phyloP scores from a whole-genome alignment of 2,329 filamentous ascomycete genomes.

The Hypoxylon sp. region DNA sequence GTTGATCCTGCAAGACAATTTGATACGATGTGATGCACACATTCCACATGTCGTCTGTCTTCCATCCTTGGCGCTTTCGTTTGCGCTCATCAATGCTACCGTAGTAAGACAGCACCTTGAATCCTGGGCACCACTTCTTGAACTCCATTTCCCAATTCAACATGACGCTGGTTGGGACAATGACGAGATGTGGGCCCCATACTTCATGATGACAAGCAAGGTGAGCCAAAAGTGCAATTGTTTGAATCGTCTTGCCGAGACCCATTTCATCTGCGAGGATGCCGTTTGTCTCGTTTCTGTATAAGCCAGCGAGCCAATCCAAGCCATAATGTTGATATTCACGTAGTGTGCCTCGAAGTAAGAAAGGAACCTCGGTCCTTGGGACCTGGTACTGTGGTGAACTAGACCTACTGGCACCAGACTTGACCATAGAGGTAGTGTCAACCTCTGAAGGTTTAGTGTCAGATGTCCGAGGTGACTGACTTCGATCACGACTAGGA shows the following conservation, averaged over 20 bases:
- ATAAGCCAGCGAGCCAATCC: slow-evolving; percentile 95
- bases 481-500: slow-evolving; percentile 62
- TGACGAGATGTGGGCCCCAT: slow-evolving; percentile 96
- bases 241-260: slow-evolving; percentile 97
- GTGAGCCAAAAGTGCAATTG: slow-evolving; percentile 93
- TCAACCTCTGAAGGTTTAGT: slow-evolving; percentile 67
- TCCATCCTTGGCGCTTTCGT: slow-evolving; percentile 92
- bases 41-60: slow-evolving; percentile 93
- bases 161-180: slow-evolving; percentile 98
- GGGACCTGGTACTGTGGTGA: slow-evolving; percentile 58
- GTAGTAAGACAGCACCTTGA: slow-evolving; percentile 98
- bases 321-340: slow-evolving; percentile 98
- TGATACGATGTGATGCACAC: slow-evolving; percentile 99
- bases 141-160: slow-evolving; percentile 99
- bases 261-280: slow-evolving; percentile 99
- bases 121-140: slow-evolving; percentile 98
- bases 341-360: slow-evolving; percentile 88
- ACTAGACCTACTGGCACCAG: slow-evolving; percentile 55
- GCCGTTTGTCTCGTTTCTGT: slow-evolving; percentile 92
- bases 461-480: slow-evolving; percentile 65
- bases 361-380: slow-evolving; percentile 82
- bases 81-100: slow-evolving; percentile 93
- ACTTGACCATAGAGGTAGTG: slow-evolving; percentile 58
- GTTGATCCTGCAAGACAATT: slow-evolving; percentile 92
- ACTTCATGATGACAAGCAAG: slow-evolving; percentile 90